Conservation (phyloP, 805 yeast genomes). For the Myxozyma udenii region DNA sequence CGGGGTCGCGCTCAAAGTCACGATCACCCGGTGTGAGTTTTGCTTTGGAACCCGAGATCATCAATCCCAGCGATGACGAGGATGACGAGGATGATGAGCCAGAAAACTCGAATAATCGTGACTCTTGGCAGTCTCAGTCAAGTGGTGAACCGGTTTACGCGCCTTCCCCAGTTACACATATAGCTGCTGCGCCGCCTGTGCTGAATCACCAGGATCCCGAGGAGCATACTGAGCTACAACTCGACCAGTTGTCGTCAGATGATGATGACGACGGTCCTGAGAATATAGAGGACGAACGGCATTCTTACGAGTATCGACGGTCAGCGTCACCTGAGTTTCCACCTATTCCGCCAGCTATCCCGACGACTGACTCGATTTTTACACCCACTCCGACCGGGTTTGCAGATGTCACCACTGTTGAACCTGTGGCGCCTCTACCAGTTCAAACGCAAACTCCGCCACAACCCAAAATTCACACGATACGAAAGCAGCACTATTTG, state of each 20-base stretch:
- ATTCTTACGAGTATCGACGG: background rate
- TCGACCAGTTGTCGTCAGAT: too few species aligned
- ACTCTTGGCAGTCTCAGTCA: too few species aligned
- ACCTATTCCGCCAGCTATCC: background rate
- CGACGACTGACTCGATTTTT: background rate
- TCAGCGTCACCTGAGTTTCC: background rate
- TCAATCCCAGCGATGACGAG: background rate
- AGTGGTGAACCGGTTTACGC: too few species aligned
- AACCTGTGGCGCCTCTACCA: background rate
- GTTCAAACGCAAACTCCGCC: background rate
- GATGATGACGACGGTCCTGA: slow-evolving; percentile 12
- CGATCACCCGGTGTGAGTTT: too few species aligned
- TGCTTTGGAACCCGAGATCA: too few species aligned
- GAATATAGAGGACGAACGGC: background rate
- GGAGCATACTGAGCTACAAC: too few species aligned
- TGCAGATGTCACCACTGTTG: background rate
- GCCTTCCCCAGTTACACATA: too few species aligned
- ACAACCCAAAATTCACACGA: slow-evolving; percentile 12
- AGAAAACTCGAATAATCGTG: too few species aligned
- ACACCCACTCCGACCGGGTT: background rate
- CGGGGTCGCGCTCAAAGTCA: background rate
- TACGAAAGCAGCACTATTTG: slow-evolving; percentile 18
- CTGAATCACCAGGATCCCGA: too few species aligned
- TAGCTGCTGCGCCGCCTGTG: too few species aligned
- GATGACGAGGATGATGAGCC: slow-evolving; percentile 10